These are phyloP conservation scores for Trichosporon asahii DNA, from an alignment of 1,284 basidiomycete species.

Conservation along the genomic window DNA sequence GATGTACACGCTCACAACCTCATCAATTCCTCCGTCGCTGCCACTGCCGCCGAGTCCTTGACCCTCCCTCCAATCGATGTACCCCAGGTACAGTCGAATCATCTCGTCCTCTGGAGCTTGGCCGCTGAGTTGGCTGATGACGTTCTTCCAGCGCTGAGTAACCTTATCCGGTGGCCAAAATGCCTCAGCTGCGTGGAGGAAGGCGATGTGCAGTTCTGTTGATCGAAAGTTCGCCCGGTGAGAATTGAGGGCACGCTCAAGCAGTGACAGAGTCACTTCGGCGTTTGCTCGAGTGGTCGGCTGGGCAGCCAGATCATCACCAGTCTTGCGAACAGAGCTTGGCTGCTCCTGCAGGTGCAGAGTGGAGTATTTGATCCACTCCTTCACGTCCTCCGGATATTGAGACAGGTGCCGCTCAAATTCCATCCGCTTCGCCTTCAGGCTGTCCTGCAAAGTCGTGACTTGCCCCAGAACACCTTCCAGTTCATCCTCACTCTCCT, in stretches of 20 bases:
- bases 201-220: constrained; percentile 39
- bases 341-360: constrained; percentile 31
- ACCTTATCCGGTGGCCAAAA: constrained; percentile 41
- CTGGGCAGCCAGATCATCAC: constrained; percentile 13
- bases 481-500: constrained; percentile 24
- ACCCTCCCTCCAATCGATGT: constrained; percentile 48
- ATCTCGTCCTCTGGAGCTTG: constrained; percentile 29
- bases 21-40: constrained; percentile 37
- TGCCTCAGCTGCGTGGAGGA: constrained; percentile 38
- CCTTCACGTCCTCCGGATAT: constrained; percentile 33
- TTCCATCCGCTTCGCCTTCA: constrained; percentile 31
- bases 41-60: constrained; percentile 32
- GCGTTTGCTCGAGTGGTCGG: constrained; percentile 31
- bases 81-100: constrained; percentile 44
- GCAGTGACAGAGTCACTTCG: constrained; percentile 46
- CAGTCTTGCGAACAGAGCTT: neutral
- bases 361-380: constrained; percentile 45
- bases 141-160: constrained; percentile 44
- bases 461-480: constrained; percentile 26
- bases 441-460: constrained; percentile 35
- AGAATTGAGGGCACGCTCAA: constrained; percentile 40
- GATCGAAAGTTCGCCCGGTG: constrained; percentile 32
- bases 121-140: constrained; percentile 32
- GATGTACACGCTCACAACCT: constrained; percentile 44
- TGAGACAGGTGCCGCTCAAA: constrained; percentile 35